Evolutionary conservation across 345 rosid genomes (phyloP).

Genomic region (Turnera subulata): DNA sequence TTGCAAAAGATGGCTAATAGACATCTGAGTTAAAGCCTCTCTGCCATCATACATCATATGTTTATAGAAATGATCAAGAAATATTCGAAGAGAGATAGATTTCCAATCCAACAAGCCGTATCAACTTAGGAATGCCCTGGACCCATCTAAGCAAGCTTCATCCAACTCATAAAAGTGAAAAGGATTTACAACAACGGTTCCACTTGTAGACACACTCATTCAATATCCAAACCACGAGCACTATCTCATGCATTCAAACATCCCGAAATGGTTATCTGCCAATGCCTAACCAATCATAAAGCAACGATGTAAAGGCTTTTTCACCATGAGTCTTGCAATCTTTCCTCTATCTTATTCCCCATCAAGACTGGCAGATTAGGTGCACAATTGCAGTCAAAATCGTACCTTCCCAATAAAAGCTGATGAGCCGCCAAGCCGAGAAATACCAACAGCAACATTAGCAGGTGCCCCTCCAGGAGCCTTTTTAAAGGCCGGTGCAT

Average conservation of each 20-base stretch:
- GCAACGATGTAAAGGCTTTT: background rate
- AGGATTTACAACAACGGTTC: no score
- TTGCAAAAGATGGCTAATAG: background rate
- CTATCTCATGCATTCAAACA: background rate
- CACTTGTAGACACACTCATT: no score
- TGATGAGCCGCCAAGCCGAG: slow-evolving; percentile 91
- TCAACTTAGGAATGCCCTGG: background rate
- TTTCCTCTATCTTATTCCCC: background rate
- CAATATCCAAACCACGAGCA: no score
- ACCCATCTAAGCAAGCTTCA: background rate
- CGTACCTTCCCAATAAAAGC: slow-evolving; percentile 90
- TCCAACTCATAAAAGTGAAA: background rate
- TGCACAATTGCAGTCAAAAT: background rate
- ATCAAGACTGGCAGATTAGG: background rate
- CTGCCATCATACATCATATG: background rate
- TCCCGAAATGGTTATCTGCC: background rate
- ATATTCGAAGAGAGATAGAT: background rate
- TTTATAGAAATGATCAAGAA: background rate
- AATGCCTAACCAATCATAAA: background rate
- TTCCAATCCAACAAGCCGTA: background rate
- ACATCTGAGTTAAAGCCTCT: no score
- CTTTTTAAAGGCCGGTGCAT: slow-evolving; percentile 85
- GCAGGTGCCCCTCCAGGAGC: slow-evolving; percentile 99
- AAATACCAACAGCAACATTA: slow-evolving; percentile 88
- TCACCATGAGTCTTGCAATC: background rate